Evolutionary conservation across 2,329 filamentous ascomycete genomes (phyloP).

Genomic region (Scedosporium minutisporum): DNA sequence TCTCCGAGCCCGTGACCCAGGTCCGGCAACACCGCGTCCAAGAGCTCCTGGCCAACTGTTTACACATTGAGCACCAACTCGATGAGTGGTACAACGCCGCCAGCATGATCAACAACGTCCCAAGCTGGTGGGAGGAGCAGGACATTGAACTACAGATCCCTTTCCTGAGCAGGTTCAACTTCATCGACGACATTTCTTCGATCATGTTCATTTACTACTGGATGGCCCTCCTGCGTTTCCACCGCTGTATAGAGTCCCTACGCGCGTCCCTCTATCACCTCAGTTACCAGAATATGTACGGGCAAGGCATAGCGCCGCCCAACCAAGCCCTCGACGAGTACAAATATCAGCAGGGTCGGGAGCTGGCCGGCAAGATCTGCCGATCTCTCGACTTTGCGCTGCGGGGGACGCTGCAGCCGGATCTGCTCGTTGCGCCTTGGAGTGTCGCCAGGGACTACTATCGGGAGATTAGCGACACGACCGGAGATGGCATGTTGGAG

Average conservation of each 20-base stretch:
- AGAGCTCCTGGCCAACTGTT: constrained; percentile 36
- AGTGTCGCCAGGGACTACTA: constrained; percentile 33
- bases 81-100: constrained; percentile 32
- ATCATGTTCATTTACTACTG: constrained; percentile 44
- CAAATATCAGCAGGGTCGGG: constrained; percentile 32
- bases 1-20: constrained; percentile 27
- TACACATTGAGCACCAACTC: constrained; percentile 37
- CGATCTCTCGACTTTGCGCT: constrained; percentile 39
- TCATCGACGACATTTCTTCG: constrained; percentile 33
- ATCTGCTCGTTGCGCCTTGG: constrained; percentile 34
- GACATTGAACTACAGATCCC: constrained; percentile 21
- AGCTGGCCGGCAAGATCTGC: constrained; percentile 39
- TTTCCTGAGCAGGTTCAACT: constrained; percentile 34
- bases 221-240: constrained; percentile 39
- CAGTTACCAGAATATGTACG: constrained; percentile 27
- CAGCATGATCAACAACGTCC: constrained; percentile 16
- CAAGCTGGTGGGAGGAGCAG: constrained; percentile 23
- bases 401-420: constrained; percentile 32
- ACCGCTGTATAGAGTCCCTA: constrained; percentile 36
- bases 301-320: constrained; percentile 21
- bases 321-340: constrained; percentile 29
- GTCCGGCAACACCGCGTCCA: constrained; percentile 34
- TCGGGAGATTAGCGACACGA: constrained; percentile 24
- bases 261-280: constrained; percentile 34
- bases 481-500: constrained; percentile 33